phyloP scores from a whole-genome alignment of 1,139 yeast genomes.

The Diutina catenulata region DNA sequence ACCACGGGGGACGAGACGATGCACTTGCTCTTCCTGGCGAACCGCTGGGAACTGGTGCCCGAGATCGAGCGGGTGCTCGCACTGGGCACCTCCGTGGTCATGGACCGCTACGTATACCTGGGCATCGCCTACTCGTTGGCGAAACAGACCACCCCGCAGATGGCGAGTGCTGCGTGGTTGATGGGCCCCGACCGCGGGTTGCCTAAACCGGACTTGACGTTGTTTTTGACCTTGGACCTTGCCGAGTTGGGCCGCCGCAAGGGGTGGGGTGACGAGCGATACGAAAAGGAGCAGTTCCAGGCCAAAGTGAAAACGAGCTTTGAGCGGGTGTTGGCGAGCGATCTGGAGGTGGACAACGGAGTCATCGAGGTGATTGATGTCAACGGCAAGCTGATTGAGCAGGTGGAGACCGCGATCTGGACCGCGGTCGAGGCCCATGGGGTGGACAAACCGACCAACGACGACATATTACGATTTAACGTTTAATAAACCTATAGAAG shows the following conservation, averaged over 20 bases:
- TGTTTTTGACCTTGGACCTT: conserved; percentile 58
- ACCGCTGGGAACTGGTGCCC: conserved; percentile 75
- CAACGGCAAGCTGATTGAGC: conserved; percentile 41
- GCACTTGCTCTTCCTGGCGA: conserved; percentile 84
- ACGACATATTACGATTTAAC: neutral
- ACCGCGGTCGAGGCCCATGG: neutral
- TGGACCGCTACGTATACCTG: conserved; percentile 85
- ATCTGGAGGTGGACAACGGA: conserved; percentile 12
- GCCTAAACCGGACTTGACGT: conserved; percentile 74
- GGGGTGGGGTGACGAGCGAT: conserved; percentile 89
- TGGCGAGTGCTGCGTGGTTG: conserved; percentile 63
- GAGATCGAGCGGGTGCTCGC: conserved; percentile 34
- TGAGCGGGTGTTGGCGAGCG: conserved; percentile 28
- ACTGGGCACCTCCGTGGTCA: conserved; percentile 47
- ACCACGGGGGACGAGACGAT: conserved; percentile 61
- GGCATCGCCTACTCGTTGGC: conserved; percentile 91
- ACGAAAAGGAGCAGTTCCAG: conserved; percentile 71
- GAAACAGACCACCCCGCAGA: conserved; percentile 34
- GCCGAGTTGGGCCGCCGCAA: conserved; percentile 42
- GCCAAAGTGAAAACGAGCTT: conserved; percentile 52
- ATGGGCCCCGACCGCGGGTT: conserved; percentile 71
- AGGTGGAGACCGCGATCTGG: conserved; percentile 37
- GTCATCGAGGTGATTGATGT: conserved; percentile 45
- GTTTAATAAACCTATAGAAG: no score
- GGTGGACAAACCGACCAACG: neutral